Evolutionary conservation across 1,284 basidiomycete genomes (phyloP).

Genomic region (Cutaneotrichosporon sp.): DNA sequence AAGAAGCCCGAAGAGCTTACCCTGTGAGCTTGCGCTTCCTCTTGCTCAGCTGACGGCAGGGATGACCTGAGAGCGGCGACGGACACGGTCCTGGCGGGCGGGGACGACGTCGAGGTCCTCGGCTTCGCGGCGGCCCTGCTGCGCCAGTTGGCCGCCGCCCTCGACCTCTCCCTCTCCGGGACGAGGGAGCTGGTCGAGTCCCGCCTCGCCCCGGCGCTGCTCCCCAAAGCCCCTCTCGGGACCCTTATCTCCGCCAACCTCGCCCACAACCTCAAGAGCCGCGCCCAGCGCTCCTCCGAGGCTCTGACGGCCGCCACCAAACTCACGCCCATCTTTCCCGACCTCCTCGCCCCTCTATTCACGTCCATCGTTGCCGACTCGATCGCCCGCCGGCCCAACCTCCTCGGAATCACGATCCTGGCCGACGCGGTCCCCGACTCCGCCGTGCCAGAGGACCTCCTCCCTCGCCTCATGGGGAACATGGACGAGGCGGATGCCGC

Average conservation of each 20-base stretch:
- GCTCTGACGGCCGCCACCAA: slow-evolving; percentile 25
- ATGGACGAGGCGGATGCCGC: slow-evolving; percentile 29
- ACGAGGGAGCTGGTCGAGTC: slow-evolving; percentile 20
- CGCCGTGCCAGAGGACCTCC: slow-evolving; percentile 23
- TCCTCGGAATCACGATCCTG: slow-evolving; percentile 29
- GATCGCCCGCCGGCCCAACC: slow-evolving; percentile 22
- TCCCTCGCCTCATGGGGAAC: slow-evolving; percentile 29
- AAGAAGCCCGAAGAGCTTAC: slow-evolving; percentile 23
- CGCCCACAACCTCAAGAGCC: slow-evolving; percentile 29
- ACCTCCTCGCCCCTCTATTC: slow-evolving; percentile 37
- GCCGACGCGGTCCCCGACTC: slow-evolving; percentile 28
- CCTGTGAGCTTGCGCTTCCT: neutral
- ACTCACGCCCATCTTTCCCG: slow-evolving; percentile 18
- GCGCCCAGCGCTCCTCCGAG: slow-evolving; percentile 34
- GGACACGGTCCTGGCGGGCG: slow-evolving; percentile 14
- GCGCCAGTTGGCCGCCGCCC: slow-evolving; percentile 27
- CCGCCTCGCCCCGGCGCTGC: slow-evolving; percentile 26
- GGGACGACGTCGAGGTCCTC: slow-evolving; percentile 32
- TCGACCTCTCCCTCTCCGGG: neutral
- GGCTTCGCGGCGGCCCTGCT: slow-evolving; percentile 29
- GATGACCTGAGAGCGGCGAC: neutral
- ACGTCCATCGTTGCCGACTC: slow-evolving; percentile 15
- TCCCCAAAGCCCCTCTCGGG: slow-evolving; percentile 25
- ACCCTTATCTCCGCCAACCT: slow-evolving; percentile 27
- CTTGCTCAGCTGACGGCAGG: slow-evolving; percentile 3